phyloP scores from a whole-genome alignment of 208 protist species.

The Wallacemonas sp. region DNA sequence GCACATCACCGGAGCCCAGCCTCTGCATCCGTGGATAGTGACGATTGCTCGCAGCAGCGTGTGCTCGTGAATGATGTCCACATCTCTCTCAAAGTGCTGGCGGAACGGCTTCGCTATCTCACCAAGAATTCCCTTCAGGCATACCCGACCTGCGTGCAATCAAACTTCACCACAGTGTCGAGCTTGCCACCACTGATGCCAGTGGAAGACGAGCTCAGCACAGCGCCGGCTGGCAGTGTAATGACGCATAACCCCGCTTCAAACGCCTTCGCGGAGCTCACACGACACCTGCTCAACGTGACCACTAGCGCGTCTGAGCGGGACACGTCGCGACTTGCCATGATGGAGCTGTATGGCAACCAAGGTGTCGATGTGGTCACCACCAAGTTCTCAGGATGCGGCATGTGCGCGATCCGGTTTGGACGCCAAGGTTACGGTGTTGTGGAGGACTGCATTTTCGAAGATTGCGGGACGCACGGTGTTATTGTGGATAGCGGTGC shows the following conservation, averaged over 20 bases:
- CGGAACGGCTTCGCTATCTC: conserved; percentile 7
- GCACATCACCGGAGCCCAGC: not conserved
- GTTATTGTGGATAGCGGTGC: conserved; percentile 74
- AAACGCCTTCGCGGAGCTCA: conserved; percentile 35
- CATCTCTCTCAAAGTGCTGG: not conserved
- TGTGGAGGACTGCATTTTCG: conserved; percentile 81
- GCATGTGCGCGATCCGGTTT: conserved; percentile 76
- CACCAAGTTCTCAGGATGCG: conserved; percentile 77
- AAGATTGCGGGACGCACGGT: conserved; percentile 65
- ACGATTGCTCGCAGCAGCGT: not conserved
- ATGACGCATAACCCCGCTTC: too few relatives aligned
- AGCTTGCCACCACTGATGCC: conserved; percentile 10
- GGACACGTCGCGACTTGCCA: conserved; percentile 20
- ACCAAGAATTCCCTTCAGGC: conserved; percentile 29
- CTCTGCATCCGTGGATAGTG: not conserved
- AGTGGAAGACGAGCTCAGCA: not conserved
- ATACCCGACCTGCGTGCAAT: conserved; percentile 45
- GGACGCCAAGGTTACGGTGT: conserved; percentile 68
- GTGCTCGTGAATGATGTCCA: conserved; percentile 8
- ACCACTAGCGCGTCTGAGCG: conserved; percentile 15
- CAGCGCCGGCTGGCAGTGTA: too few relatives aligned
- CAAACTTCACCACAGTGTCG: conserved; percentile 29
- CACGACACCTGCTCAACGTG: conserved; percentile 31
- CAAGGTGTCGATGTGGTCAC: conserved; percentile 69
- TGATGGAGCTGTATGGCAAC: conserved; percentile 64